phyloP scores from a whole-genome alignment of 2,329 filamentous ascomycete species.

The Stachybotrys chlorohalonatus region DNA sequence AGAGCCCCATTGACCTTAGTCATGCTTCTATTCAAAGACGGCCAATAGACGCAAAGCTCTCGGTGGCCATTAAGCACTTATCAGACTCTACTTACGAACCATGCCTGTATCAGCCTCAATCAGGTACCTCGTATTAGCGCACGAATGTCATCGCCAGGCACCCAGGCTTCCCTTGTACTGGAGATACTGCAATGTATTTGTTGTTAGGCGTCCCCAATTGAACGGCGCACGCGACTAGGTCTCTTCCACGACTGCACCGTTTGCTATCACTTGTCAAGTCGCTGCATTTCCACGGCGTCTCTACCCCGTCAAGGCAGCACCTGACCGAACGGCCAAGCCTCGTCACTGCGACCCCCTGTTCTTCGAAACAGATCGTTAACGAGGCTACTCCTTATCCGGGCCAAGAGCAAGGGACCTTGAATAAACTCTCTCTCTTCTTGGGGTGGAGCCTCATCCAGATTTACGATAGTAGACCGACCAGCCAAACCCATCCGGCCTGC shows the following conservation, averaged over 20 bases:
- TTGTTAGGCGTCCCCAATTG: background rate
- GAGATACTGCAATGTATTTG: background rate
- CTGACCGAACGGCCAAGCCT: background rate
- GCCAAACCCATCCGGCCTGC: background rate
- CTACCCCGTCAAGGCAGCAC: background rate
- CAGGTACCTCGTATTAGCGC: background rate
- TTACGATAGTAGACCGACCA: background rate
- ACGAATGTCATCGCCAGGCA: background rate
- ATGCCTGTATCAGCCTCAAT: too few relatives aligned
- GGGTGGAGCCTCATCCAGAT: background rate
- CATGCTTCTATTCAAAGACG: background rate
- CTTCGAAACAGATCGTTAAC: background rate
- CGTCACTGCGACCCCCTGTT: background rate
- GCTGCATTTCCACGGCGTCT: background rate
- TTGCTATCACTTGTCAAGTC: background rate
- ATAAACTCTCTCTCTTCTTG: background rate
- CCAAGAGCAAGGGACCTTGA: background rate
- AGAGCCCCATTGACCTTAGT: background rate
- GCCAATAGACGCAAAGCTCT: background rate
- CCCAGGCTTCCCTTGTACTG: background rate
- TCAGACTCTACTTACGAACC: background rate
- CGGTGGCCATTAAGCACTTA: background rate
- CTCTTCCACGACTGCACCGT: background rate
- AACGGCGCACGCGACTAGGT: background rate
- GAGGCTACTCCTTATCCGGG: background rate